Conservation (phyloP, 371 early-diverging fungal genomes). For the Paraphysoderma sedebokerense region DNA sequence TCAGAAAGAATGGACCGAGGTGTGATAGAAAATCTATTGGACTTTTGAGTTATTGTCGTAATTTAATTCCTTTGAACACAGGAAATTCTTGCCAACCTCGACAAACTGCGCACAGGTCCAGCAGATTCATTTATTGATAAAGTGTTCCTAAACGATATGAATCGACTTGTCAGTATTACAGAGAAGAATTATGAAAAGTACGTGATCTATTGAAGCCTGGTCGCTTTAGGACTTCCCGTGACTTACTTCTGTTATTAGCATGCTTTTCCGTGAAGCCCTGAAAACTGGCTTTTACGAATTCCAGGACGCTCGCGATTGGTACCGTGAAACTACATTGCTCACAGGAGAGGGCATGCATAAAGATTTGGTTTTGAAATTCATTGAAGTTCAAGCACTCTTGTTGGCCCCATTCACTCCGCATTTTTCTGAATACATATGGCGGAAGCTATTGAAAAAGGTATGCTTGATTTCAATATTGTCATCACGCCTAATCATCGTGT, state of each 20-base stretch:
- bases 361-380: slow-evolving; percentile 59
- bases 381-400: slow-evolving; percentile 63
- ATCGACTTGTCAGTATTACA: slow-evolving; percentile 43
- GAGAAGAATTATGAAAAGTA: slow-evolving; percentile 49
- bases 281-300: slow-evolving; percentile 91
- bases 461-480: background rate
- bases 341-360: slow-evolving; percentile 62
- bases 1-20: slow-evolving; percentile 81
- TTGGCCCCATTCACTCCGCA: slow-evolving; percentile 83
- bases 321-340: slow-evolving; percentile 59
- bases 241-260: no score
- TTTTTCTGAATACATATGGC: slow-evolving; percentile 85
- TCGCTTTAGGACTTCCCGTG: no score
- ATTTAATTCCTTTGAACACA: no score
- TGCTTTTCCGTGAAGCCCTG: slow-evolving; percentile 87
- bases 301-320: slow-evolving; percentile 76
- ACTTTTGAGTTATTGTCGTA: no score
- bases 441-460: slow-evolving; percentile 50
- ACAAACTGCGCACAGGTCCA: slow-evolving; percentile 16
- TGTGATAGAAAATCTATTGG: no score
- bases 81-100: slow-evolving; percentile 13
- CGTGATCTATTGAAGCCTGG: no score
- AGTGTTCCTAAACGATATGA: slow-evolving; percentile 77
- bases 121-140: slow-evolving; percentile 54
- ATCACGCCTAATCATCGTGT: background rate